phyloP scores from a whole-genome alignment of 179 eudicot species.

The Silene vulgaris region DNA sequence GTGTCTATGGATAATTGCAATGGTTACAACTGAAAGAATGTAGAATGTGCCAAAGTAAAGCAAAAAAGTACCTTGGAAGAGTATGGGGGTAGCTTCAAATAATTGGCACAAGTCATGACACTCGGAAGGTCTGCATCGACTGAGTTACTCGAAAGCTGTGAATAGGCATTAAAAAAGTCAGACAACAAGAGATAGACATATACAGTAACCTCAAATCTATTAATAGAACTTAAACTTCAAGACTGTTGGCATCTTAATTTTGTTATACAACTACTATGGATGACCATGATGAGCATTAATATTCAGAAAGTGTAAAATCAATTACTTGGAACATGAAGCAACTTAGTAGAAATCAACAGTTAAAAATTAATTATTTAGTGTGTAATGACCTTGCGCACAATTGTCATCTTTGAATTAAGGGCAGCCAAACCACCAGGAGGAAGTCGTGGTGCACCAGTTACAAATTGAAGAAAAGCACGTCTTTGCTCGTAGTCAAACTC shows the following conservation, averaged over 20 bases:
- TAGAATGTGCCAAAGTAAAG: background rate
- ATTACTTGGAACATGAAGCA: background rate
- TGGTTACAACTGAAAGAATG: background rate
- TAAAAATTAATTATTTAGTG: background rate
- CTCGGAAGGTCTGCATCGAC: constrained; percentile 81
- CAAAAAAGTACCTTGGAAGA: constrained; percentile 58
- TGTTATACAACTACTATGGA: background rate
- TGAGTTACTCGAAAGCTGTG: constrained; percentile 57
- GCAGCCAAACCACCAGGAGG: constrained; percentile 93
- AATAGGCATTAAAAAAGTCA: constrained; percentile 8
- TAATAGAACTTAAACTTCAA: background rate
- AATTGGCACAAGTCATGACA: constrained; percentile 98
- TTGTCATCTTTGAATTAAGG: constrained; percentile 84
- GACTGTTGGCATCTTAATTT: background rate
- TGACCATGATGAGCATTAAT: background rate
- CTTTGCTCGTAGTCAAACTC: constrained; percentile 63
- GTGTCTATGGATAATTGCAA: background rate
- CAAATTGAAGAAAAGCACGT: constrained; percentile 86
- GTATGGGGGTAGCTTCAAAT: constrained; percentile 91
- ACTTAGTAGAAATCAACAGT: background rate
- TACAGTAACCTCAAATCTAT: background rate
- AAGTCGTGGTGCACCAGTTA: constrained; percentile 90
- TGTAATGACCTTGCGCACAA: constrained; percentile 72
- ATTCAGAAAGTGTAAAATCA: background rate
- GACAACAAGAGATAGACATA: background rate